These are phyloP conservation scores for Dichotomocladium elegans DNA, from an alignment of 371 early-diverging fungal species.

Conservation along the genomic window DNA sequence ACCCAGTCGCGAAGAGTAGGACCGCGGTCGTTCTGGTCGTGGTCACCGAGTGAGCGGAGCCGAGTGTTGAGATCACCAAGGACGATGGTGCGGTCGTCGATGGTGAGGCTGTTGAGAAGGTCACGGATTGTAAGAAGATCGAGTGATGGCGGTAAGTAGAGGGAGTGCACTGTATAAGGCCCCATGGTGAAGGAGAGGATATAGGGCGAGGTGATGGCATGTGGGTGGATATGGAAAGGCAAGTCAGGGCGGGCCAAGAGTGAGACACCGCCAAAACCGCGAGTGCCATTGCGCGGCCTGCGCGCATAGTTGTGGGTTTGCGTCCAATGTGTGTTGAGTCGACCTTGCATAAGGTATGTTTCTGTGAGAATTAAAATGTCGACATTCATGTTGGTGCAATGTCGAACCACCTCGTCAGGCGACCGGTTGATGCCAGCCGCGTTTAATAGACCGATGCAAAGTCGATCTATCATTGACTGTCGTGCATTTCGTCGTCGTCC, in stretches of 20 bases:
- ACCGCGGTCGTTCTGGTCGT: neutral
- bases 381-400: neutral
- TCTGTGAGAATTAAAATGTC: neutral
- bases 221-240: neutral
- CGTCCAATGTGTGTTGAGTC: neutral
- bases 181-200: neutral
- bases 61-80: conserved; percentile 4
- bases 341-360: neutral
- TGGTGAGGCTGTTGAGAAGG: neutral
- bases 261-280: neutral
- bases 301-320: conserved; percentile 1
- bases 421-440: neutral
- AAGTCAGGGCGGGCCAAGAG: neutral
- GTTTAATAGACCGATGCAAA: neutral
- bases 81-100: neutral
- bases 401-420: neutral
- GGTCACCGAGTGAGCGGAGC: neutral
- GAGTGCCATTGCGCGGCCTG: neutral
- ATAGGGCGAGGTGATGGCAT: neutral
- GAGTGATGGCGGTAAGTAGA: neutral
- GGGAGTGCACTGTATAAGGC: neutral
- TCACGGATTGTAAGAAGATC: neutral
- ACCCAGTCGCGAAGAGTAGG: neutral
- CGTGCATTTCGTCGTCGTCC: neutral
- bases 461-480: neutral